Conservation (phyloP, 129 eudicot species). For the Tagetes erecta region DNA sequence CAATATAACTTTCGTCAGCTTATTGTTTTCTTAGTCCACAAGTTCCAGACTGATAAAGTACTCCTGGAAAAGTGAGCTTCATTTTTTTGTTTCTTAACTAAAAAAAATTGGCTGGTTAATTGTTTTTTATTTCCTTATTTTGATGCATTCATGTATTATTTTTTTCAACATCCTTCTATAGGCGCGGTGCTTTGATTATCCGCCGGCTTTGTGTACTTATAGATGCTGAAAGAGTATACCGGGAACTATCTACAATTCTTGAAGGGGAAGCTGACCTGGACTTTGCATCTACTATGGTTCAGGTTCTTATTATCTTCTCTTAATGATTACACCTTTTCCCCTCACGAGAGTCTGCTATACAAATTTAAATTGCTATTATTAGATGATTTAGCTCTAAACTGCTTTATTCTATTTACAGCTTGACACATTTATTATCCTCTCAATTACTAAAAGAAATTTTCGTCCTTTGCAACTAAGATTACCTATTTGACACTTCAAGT, state of each 20-base stretch:
- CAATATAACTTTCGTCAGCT: constrained; percentile 77
- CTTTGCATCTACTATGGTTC: constrained; percentile 93
- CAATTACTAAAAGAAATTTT: not conserved
- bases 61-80: constrained; percentile 79
- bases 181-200: constrained; percentile 90
- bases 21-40: constrained; percentile 68
- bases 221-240: constrained; percentile 90
- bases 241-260: constrained; percentile 81
- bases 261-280: constrained; percentile 83
- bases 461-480: not conserved
- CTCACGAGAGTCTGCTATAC: not conserved
- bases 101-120: constrained; percentile 1
- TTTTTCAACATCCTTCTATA: constrained; percentile 27
- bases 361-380: not conserved
- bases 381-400: not conserved
- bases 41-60: constrained; percentile 59
- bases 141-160: constrained; percentile 7
- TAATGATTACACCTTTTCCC: not conserved
- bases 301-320: constrained; percentile 44
- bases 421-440: not conserved
- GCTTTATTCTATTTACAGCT: not conserved
- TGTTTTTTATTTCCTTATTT: constrained; percentile 3
- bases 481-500: constrained; percentile 8
- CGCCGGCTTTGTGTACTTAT: constrained; percentile 93
- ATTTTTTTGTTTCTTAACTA: not conserved